These are phyloP conservation scores for Plasmodium gonderi DNA, from an alignment of 169 alveolate species.

Conservation along the genomic window DNA sequence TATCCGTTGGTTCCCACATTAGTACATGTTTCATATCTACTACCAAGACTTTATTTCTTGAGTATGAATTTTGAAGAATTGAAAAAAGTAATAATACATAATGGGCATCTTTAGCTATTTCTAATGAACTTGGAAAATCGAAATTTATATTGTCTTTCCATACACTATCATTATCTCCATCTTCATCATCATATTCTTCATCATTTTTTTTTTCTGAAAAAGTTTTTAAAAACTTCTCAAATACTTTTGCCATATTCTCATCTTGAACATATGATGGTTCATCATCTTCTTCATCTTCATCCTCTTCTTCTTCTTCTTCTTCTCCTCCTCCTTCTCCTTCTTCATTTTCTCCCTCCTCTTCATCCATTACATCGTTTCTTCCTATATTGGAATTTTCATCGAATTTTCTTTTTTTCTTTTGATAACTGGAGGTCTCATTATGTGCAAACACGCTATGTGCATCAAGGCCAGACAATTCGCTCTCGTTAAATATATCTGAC, in stretches of 20 bases:
- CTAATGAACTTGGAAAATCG: conserved; percentile 77
- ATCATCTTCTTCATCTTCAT: conserved; percentile 75
- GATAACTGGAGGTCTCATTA: conserved; percentile 15
- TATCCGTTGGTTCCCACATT: conserved; percentile 81
- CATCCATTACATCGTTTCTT: not conserved
- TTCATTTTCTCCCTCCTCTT: conserved; percentile 30
- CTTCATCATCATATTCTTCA: conserved; percentile 76
- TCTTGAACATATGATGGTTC: conserved; percentile 86
- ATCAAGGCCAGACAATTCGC: conserved; percentile 59
- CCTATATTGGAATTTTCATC: conserved; percentile 35
- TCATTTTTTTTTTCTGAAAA: conserved; percentile 72
- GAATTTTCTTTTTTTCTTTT: conserved; percentile 25
- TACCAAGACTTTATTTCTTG: conserved; percentile 79
- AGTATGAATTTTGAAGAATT: conserved; percentile 74
- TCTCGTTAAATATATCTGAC: conserved; percentile 58
- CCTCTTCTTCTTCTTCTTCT: conserved; percentile 76
- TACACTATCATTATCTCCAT: conserved; percentile 70
- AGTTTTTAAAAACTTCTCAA: conserved; percentile 81
- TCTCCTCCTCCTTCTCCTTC: conserved; percentile 35
- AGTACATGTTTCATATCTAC: conserved; percentile 82
- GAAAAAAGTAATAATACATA: conserved; percentile 47
- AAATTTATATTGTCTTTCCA: conserved; percentile 69
- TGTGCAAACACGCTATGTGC: conserved; percentile 65
- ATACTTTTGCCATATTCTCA: conserved; percentile 84
- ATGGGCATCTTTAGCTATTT: conserved; percentile 73